A percentile compares a stretch with the other conserved stretches of the same genome.
Evolutionary conservation across 176 grass and related monocot species (phyloP).

Genomic region (Lolium multiflorum): DNA sequence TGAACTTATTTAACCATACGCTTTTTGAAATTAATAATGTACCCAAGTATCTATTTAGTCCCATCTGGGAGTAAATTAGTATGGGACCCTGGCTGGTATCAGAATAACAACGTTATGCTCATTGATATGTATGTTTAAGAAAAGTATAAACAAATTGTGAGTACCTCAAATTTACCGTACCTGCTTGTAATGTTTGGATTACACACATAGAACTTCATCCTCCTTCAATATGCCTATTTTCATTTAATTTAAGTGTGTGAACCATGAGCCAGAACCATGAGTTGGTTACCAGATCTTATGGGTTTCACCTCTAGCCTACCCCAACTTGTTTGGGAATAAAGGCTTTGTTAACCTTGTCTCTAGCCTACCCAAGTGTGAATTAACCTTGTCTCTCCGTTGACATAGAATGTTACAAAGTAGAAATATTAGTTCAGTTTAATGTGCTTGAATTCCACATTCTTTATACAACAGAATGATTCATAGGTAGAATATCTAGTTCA

Average conservation of each 20-base stretch:
- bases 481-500: slow-evolving; percentile 26
- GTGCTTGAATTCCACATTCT: slow-evolving; percentile 13
- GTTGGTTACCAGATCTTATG: too few relatives aligned
- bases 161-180: slow-evolving; percentile 1
- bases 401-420: slow-evolving; percentile 9
- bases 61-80: slow-evolving; percentile 5
- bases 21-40: slow-evolving; percentile 7
- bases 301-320: too few relatives aligned
- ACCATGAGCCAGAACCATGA: too few relatives aligned
- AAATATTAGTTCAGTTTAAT: slow-evolving; percentile 18
- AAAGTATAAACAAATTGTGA: slow-evolving; percentile 13
- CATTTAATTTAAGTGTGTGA: slow-evolving; percentile 11
- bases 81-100: background rate
- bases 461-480: slow-evolving; percentile 20
- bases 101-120: slow-evolving; percentile 24
- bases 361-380: too few relatives aligned
- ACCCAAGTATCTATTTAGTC: background rate
- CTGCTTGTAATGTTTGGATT: slow-evolving; percentile 13
- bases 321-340: too few relatives aligned
- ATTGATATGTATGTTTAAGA: slow-evolving; percentile 10
- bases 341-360: too few relatives aligned
- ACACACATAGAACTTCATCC: background rate
- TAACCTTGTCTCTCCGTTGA: background rate
- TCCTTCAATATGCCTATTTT: slow-evolving; percentile 25
- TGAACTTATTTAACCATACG: slow-evolving; percentile 26